phyloP scores from a whole-genome alignment of 768 basidiomycete species.

The Porphyrellus cyaneotinctus region DNA sequence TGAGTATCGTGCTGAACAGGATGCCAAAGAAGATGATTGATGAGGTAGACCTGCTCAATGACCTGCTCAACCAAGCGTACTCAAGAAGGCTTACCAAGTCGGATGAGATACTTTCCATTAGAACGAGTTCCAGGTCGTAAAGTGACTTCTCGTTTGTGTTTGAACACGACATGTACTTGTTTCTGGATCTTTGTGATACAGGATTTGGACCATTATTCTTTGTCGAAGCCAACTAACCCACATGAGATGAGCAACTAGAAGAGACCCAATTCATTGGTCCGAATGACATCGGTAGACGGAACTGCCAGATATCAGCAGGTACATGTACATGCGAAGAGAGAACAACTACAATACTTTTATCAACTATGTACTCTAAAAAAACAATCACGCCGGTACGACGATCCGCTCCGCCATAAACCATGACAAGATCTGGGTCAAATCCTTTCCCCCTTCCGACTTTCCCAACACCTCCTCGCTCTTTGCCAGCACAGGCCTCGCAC shows the following conservation, averaged over 20 bases:
- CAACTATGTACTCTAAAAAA: not conserved
- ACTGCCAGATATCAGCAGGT: not conserved
- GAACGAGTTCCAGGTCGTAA: not conserved
- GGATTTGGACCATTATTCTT: not conserved
- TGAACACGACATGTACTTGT: too few species aligned
- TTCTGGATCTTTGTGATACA: not conserved
- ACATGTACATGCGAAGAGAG: not conserved
- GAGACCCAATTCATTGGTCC: too few species aligned
- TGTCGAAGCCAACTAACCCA: too few species aligned
- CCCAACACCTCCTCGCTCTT: constrained; percentile 53
- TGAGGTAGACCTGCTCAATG: constrained; percentile 21
- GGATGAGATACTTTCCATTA: not conserved
- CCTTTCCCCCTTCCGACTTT: constrained; percentile 37
- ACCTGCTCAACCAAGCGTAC: constrained; percentile 10
- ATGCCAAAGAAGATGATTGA: constrained; percentile 20
- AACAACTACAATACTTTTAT: constrained; percentile 1
- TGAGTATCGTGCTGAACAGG: constrained; percentile 15
- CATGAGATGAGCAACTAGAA: too few species aligned
- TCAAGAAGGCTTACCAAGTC: constrained; percentile 2
- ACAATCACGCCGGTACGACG: constrained; percentile 35
- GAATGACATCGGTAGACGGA: not conserved
- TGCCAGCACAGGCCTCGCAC: constrained; percentile 57
- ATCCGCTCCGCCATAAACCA: constrained; percentile 66
- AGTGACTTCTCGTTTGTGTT: not conserved
- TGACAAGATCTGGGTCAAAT: constrained; percentile 57